These are phyloP conservation scores for Arxiozyma slooffiae DNA, from an alignment of 1,139 yeast species.

Conservation along the genomic window DNA sequence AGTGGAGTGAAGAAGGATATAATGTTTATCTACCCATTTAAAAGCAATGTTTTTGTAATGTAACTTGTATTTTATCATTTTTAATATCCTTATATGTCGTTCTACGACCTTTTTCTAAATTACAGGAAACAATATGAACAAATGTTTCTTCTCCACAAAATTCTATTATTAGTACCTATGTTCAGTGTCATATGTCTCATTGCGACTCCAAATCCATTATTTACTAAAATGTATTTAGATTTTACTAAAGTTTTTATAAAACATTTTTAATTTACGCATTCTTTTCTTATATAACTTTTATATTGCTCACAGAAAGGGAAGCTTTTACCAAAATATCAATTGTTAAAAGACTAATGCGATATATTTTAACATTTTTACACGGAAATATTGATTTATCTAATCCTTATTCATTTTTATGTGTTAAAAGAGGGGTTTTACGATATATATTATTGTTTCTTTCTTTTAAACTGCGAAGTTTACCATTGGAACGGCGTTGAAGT, in stretches of 20 bases:
- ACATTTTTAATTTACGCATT: slow-evolving; percentile 94
- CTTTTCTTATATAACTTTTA: slow-evolving; percentile 67
- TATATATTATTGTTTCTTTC: slow-evolving; percentile 68
- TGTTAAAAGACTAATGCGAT: slow-evolving; percentile 64
- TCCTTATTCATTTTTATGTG: slow-evolving; percentile 62
- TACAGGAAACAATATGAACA: slow-evolving; percentile 88
- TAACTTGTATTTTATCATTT: slow-evolving; percentile 6
- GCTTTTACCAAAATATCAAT: slow-evolving; percentile 61
- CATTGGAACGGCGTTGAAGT: slow-evolving; percentile 29
- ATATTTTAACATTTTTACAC: slow-evolving; percentile 47
- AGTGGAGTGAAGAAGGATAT: not conserved
- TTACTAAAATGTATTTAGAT: slow-evolving; percentile 40
- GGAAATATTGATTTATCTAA: slow-evolving; percentile 69
- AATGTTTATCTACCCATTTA: slow-evolving; percentile 11
- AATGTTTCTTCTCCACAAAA: slow-evolving; percentile 71
- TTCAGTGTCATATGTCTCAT: slow-evolving; percentile 49
- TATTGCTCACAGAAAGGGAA: slow-evolving; percentile 85
- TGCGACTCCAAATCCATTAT: slow-evolving; percentile 40
- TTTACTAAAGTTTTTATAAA: slow-evolving; percentile 82
- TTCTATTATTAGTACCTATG: slow-evolving; percentile 51
- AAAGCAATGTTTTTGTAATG: slow-evolving; percentile 15
- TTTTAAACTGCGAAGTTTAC: slow-evolving; percentile 42
- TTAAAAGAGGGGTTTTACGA: slow-evolving; percentile 82
- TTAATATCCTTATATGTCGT: slow-evolving; percentile 40
- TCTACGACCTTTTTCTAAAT: slow-evolving; percentile 46